A percentile compares a stretch with the other conserved stretches of the same genome.
These are phyloP conservation scores for Tolypocladium tundrense DNA, from an alignment of 2,329 filamentous ascomycete genomes.

Conservation along the genomic window DNA sequence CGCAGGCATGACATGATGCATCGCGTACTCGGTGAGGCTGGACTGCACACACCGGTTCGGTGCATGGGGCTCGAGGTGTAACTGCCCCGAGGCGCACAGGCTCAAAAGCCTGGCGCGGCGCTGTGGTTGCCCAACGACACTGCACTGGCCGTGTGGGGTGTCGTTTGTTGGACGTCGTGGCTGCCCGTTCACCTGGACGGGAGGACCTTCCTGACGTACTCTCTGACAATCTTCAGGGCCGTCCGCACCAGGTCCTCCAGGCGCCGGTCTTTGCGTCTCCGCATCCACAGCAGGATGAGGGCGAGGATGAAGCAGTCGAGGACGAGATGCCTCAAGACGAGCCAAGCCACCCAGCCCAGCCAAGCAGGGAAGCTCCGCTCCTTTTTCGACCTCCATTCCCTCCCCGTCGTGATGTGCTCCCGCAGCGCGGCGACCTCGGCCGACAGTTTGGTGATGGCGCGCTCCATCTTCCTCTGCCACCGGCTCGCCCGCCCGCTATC, in stretches of 20 bases:
- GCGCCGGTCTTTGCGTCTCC: slow-evolving; percentile 58
- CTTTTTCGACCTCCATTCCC: slow-evolving; percentile 58
- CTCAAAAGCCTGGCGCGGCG: neutral
- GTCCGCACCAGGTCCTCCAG: slow-evolving; percentile 66
- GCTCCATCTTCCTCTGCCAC: slow-evolving; percentile 77
- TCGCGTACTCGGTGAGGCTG: neutral
- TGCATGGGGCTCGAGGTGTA: neutral
- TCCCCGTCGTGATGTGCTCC: slow-evolving; percentile 75
- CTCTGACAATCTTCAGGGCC: slow-evolving; percentile 43
- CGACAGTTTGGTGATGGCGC: slow-evolving; percentile 77
- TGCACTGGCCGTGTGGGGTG: neutral
- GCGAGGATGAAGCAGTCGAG: slow-evolving; percentile 59
- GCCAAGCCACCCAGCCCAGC: slow-evolving; percentile 61
- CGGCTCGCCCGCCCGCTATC: slow-evolving; percentile 33
- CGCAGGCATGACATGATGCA: neutral
- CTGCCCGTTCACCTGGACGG: slow-evolving; percentile 39
- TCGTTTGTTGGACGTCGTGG: neutral
- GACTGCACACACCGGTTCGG: neutral
- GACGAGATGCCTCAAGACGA: slow-evolving; percentile 60
- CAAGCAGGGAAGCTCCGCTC: slow-evolving; percentile 58
- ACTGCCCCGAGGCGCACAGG: neutral
- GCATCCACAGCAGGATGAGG: slow-evolving; percentile 61
- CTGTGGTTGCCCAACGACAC: neutral
- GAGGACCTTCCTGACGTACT: slow-evolving; percentile 49
- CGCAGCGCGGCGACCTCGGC: slow-evolving; percentile 85